A percentile compares a stretch with the other conserved stretches of the same genome.
These are phyloP conservation scores for Ogataea nitratoaversa DNA, from an alignment of 805 yeast species.

Conservation along the genomic window DNA sequence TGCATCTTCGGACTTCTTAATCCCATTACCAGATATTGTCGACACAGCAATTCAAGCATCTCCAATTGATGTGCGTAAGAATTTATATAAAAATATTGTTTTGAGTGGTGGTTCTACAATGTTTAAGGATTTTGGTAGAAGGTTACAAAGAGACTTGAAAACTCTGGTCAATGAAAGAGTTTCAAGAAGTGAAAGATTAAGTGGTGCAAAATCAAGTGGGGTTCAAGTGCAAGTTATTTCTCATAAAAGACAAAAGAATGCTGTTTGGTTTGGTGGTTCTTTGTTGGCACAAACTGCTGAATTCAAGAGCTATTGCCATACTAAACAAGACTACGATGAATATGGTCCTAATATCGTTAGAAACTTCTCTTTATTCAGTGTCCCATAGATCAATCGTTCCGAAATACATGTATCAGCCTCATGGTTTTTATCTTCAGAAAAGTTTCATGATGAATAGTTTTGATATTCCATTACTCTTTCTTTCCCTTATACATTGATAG, in stretches of 20 bases:
- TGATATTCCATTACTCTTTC: too few relatives aligned
- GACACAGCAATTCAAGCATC: conserved; percentile 92
- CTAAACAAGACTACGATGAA: conserved; percentile 96
- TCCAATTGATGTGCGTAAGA: conserved; percentile 97
- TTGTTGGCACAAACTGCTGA: conserved; percentile 95
- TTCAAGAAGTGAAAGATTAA: conserved; percentile 68
- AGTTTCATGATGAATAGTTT: too few relatives aligned
- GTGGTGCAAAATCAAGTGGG: conserved; percentile 81
- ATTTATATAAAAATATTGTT: conserved; percentile 91
- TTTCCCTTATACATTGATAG: too few relatives aligned
- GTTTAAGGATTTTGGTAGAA: conserved; percentile 97
- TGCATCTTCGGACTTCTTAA: conserved; percentile 88
- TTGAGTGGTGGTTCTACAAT: conserved; percentile 97
- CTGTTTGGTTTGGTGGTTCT: conserved; percentile 99
- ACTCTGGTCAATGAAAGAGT: conserved; percentile 85
- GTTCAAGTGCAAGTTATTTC: conserved; percentile 95
- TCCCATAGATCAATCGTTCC: conserved; percentile 47
- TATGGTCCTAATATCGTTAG: conserved; percentile 97
- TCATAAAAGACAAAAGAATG: conserved; percentile 96
- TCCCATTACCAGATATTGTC: conserved; percentile 94
- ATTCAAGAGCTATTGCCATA: conserved; percentile 93
- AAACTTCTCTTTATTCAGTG: conserved; percentile 90
- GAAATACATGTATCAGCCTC: not conserved
- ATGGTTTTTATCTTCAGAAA: not conserved
- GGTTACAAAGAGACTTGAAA: conserved; percentile 93